Percentiles rank a stretch among this genome's conserved stretches.
These are phyloP conservation scores for Rhypophila decipiens DNA, from an alignment of 495 filamentous ascomycete genomes.

Conservation along the genomic window DNA sequence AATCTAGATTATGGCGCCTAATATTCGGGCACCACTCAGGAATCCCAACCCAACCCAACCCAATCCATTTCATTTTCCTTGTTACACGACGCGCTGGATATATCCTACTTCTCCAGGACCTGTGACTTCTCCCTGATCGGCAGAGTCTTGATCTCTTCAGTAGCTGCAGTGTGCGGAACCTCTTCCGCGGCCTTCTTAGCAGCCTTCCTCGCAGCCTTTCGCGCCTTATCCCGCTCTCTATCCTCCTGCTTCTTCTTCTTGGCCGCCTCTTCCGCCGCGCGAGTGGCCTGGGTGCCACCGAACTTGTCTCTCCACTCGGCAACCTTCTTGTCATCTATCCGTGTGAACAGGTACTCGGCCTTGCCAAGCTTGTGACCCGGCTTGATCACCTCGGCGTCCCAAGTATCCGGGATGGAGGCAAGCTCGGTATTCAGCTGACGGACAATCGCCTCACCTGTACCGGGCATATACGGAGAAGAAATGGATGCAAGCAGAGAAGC, in stretches of 20 bases:
- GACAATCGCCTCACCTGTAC: constrained; percentile 67
- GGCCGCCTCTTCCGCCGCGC: constrained; percentile 43
- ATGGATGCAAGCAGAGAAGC: constrained; percentile 73
- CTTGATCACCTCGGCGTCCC: constrained; percentile 55
- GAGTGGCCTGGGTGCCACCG: constrained; percentile 62
- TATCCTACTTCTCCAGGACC: constrained; percentile 10
- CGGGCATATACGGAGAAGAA: constrained; percentile 77
- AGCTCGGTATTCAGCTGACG: constrained; percentile 57
- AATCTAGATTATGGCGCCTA: too few relatives aligned
- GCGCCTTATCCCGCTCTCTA: constrained; percentile 22
- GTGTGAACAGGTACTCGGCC: constrained; percentile 75
- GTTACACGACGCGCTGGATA: background rate
- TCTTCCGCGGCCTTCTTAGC: constrained; percentile 6
- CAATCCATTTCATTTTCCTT: background rate
- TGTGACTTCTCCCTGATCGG: constrained; percentile 20
- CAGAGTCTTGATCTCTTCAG: constrained; percentile 15
- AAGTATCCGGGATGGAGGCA: constrained; percentile 61
- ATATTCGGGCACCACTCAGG: too few relatives aligned
- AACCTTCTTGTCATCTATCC: constrained; percentile 75
- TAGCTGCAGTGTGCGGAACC: constrained; percentile 9
- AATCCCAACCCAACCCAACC: too few relatives aligned
- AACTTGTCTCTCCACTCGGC: constrained; percentile 75
- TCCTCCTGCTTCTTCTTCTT: constrained; percentile 21
- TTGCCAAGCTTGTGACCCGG: constrained; percentile 76
- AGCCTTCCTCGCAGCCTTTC: constrained; percentile 21